Conservation (phyloP, 129 eudicot genomes). For the Centrapalus pauciflorus region DNA sequence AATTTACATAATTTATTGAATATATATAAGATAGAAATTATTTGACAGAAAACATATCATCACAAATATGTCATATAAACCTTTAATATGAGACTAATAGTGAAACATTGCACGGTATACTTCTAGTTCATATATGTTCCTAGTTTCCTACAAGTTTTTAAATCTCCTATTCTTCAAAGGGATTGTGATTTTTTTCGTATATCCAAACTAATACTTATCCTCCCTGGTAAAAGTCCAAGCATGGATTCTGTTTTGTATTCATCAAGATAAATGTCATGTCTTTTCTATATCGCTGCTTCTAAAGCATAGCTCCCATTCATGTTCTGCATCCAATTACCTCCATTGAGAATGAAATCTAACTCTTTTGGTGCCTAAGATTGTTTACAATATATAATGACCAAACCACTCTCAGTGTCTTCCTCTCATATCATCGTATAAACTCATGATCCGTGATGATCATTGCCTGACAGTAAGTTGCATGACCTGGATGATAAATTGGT, state of each 20-base stretch:
- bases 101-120: too few species aligned
- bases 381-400: neutral
- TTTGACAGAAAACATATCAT: too few species aligned
- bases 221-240: neutral
- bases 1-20: too few species aligned
- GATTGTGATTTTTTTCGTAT: neutral
- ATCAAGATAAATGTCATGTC: conserved; percentile 1
- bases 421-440: neutral
- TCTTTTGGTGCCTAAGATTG: neutral
- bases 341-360: neutral
- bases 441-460: too few species aligned
- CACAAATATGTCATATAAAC: too few species aligned
- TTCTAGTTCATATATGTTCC: neutral
- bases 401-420: neutral
- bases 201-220: neutral
- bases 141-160: neutral
- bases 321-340: neutral
- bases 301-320: neutral
- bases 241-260: neutral
- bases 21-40: too few species aligned
- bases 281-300: conserved; percentile 4
- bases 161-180: neutral
- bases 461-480: too few species aligned
- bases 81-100: too few species aligned
- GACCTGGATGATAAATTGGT: neutral